Evolutionary conservation across 225 moss, liverwort and hornwort genomes (phyloP).

Genomic region (Pleurozium schreberi): DNA sequence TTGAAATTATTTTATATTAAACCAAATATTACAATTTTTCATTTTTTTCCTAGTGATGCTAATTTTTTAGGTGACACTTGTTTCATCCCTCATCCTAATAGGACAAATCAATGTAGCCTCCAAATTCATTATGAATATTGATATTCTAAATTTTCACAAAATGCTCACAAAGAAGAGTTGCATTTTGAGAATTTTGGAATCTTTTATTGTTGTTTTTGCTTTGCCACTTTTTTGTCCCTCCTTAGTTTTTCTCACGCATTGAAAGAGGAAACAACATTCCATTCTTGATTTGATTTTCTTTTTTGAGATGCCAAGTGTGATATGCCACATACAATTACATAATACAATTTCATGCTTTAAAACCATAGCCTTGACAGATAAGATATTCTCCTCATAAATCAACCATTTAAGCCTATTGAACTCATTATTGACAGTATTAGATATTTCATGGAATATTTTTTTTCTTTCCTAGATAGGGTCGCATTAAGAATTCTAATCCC

Average conservation of each 20-base stretch:
- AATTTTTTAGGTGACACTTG: background rate
- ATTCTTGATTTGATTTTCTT: background rate
- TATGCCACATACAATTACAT: accelerated
- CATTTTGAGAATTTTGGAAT: background rate
- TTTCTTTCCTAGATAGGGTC: no score
- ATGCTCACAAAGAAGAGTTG: accelerated
- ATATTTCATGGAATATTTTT: no score
- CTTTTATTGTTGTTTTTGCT: accelerated
- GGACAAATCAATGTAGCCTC: background rate
- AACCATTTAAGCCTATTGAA: no score
- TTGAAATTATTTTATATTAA: accelerated
- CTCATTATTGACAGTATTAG: no score
- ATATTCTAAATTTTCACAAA: background rate
- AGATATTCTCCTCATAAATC: no score
- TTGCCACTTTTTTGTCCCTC: accelerated
- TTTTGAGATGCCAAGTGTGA: background rate
- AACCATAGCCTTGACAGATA: accelerated
- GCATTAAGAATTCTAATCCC: no score
- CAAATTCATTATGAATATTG: background rate
- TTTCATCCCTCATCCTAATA: accelerated
- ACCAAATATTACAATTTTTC: background rate
- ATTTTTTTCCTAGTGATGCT: background rate
- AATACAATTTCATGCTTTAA: background rate
- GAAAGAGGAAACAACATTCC: background rate
- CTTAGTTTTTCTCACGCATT: accelerated